These are phyloP conservation scores for Malassezia globosa DNA, from an alignment of 1,284 basidiomycete species.

Conservation along the genomic window DNA sequence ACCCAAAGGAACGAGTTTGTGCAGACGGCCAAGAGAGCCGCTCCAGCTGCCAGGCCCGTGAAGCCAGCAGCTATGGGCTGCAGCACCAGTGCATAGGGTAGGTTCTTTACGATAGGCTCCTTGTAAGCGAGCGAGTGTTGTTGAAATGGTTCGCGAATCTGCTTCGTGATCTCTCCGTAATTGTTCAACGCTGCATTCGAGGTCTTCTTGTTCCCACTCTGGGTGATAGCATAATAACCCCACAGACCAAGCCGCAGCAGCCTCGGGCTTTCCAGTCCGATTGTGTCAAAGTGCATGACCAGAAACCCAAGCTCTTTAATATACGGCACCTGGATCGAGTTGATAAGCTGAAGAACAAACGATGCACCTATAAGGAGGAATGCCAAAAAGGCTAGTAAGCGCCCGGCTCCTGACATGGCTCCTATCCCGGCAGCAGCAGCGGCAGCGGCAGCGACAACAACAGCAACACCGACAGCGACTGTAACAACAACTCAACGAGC, in stretches of 20 bases:
- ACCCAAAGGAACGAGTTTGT: conserved; percentile 32
- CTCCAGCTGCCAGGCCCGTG: conserved; percentile 28
- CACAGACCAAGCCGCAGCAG: conserved; percentile 25
- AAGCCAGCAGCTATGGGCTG: conserved; percentile 36
- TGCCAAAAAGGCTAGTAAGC: conserved; percentile 10
- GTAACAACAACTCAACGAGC: too few relatives aligned
- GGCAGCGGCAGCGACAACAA: too few relatives aligned
- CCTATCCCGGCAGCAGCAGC: too few relatives aligned
- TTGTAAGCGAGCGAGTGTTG: not conserved
- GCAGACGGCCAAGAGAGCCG: conserved; percentile 31
- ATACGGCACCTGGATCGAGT: conserved; percentile 28
- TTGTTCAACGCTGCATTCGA: not conserved
- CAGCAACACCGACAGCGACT: too few relatives aligned
- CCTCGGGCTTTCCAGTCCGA: not conserved
- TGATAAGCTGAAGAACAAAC: conserved; percentile 32
- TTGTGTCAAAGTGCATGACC: conserved; percentile 10
- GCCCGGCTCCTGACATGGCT: conserved; percentile 2
- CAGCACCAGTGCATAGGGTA: conserved; percentile 30
- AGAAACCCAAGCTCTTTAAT: conserved; percentile 35
- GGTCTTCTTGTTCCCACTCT: not conserved
- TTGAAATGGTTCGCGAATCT: not conserved
- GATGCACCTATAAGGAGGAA: conserved; percentile 33
- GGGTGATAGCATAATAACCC: conserved; percentile 21
- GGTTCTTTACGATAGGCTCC: conserved; percentile 24
- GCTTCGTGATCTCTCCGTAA: not conserved